phyloP scores from a whole-genome alignment of 495 filamentous ascomycete genomes.

The Xylaria castorea region DNA sequence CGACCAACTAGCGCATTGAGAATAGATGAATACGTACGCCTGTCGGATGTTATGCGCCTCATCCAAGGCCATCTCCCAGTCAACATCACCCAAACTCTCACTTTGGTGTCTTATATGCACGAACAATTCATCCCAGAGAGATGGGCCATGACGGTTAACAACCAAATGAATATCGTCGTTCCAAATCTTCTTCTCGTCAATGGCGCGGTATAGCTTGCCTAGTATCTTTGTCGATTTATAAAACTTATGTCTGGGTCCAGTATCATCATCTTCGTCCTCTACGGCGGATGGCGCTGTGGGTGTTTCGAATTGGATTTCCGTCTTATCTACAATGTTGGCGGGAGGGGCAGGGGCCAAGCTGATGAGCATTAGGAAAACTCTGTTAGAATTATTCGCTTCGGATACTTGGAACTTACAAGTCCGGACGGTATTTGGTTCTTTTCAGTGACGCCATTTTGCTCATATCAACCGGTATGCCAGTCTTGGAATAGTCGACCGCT shows the following conservation, averaged over 20 bases:
- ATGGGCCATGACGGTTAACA: conserved; percentile 28
- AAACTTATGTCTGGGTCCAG: conserved; percentile 57
- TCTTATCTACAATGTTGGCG: conserved; percentile 56
- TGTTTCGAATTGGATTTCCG: conserved; percentile 53
- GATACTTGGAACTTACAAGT: conserved; percentile 49
- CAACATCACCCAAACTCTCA: conserved; percentile 27
- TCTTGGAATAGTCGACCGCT: conserved; percentile 85
- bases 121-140: conserved; percentile 56
- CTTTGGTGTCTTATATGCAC: conserved; percentile 48
- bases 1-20: not conserved
- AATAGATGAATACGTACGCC: conserved; percentile 49
- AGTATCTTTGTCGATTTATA: conserved; percentile 74
- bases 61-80: conserved; percentile 44
- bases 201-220: conserved; percentile 73
- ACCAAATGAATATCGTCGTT: conserved; percentile 54
- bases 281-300: conserved; percentile 37
- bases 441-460: conserved; percentile 35
- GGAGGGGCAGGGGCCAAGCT: conserved; percentile 69
- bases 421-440: conserved; percentile 39
- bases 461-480: conserved; percentile 69
- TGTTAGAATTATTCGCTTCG: not conserved
- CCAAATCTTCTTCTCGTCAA: conserved; percentile 77
- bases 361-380: conserved; percentile 16
- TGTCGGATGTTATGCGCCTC: conserved; percentile 62
- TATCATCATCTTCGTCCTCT: conserved; percentile 63